These are phyloP conservation scores for Blastobotrys persicus DNA, from an alignment of 1,139 yeast species.

Conservation along the genomic window DNA sequence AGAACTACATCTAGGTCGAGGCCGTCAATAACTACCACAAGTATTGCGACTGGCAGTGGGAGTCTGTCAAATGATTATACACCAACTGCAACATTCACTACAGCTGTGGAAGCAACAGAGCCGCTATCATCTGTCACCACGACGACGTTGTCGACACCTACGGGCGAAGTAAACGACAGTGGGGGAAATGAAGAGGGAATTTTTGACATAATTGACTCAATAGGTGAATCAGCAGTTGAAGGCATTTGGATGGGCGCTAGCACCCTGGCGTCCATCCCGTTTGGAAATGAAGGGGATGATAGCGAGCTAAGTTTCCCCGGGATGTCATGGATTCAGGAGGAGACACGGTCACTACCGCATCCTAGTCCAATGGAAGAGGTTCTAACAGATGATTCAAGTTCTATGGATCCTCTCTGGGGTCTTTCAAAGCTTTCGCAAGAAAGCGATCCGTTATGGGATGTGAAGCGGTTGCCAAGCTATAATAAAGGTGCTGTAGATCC, in stretches of 20 bases:
- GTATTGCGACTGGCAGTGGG: too few species aligned
- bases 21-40: too few species aligned
- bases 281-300: not conserved
- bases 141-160: not conserved
- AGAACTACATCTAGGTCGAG: not conserved
- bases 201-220: not conserved
- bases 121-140: too few species aligned
- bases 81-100: too few species aligned
- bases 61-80: too few species aligned
- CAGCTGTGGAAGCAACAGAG: too few species aligned
- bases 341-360: not conserved
- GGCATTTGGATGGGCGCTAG: not conserved
- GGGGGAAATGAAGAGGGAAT: not conserved
- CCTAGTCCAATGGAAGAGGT: not conserved
- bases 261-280: not conserved
- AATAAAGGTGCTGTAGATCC: not conserved
- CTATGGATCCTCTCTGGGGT: not conserved
- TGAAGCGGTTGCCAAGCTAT: not conserved
- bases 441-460: constrained; percentile 1
- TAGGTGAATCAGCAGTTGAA: not conserved
- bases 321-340: not conserved
- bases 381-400: not conserved
- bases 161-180: not conserved
- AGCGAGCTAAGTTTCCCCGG: too few species aligned
- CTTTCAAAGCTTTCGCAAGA: not conserved